A percentile compares a stretch with the other conserved stretches of the same genome.
Evolutionary conservation across 805 yeast genomes (phyloP).

Genomic region (Saturnispora dispora): DNA sequence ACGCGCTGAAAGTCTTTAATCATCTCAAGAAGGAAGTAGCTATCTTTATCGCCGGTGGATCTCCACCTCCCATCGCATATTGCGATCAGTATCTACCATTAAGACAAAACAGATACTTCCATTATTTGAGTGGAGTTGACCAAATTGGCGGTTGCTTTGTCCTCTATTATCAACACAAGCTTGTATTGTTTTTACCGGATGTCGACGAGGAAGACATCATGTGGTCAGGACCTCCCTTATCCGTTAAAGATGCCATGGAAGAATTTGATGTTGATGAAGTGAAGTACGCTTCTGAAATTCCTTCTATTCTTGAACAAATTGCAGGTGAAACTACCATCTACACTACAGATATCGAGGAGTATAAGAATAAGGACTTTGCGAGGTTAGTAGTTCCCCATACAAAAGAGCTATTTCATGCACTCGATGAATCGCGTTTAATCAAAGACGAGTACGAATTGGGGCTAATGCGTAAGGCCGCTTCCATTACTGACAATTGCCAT

Average conservation of each 20-base stretch:
- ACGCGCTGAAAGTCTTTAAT: slow-evolving; percentile 45
- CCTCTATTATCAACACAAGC: slow-evolving; percentile 48
- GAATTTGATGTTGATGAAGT: slow-evolving; percentile 80
- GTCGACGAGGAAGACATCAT: slow-evolving; percentile 83
- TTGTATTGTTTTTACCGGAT: slow-evolving; percentile 72
- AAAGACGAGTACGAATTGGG: slow-evolving; percentile 78
- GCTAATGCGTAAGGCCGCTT: slow-evolving; percentile 70
- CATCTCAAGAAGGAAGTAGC: slow-evolving; percentile 25
- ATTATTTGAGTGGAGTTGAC: slow-evolving; percentile 74
- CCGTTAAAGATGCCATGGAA: slow-evolving; percentile 51
- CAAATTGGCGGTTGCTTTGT: slow-evolving; percentile 65
- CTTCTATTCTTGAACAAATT: slow-evolving; percentile 22
- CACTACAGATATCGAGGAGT: slow-evolving; percentile 50
- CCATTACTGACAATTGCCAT: slow-evolving; percentile 82
- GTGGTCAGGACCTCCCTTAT: slow-evolving; percentile 91
- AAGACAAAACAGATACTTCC: slow-evolving; percentile 88
- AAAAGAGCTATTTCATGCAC: slow-evolving; percentile 50
- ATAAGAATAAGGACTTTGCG: slow-evolving; percentile 29
- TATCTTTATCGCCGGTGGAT: slow-evolving; percentile 55
- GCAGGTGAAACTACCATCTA: slow-evolving; percentile 25
- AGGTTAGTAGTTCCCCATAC: slow-evolving; percentile 35
- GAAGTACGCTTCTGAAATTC: slow-evolving; percentile 46
- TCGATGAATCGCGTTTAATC: slow-evolving; percentile 79
- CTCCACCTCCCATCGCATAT: slow-evolving; percentile 52
- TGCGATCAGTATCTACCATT: slow-evolving; percentile 72